Conservation (phyloP, 83 land plant genomes). For the Picea abies region DNA sequence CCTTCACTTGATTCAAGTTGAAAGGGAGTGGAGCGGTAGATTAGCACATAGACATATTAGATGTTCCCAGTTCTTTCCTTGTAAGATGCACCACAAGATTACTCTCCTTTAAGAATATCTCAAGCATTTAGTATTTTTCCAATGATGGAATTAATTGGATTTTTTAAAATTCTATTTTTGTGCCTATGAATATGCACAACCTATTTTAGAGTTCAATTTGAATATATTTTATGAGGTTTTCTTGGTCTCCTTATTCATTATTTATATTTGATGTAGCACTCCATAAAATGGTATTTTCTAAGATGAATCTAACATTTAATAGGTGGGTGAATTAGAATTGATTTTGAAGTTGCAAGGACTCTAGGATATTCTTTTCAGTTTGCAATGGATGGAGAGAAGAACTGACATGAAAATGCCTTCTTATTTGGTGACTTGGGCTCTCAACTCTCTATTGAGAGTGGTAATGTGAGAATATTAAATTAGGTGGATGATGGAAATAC, state of each 20-base stretch:
- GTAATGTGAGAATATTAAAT: background rate
- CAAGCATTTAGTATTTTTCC: background rate
- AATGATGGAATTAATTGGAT: background rate
- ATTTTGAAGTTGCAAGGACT: conserved; percentile 1
- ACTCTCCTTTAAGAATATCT: background rate
- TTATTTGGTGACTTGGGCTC: background rate
- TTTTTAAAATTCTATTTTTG: background rate
- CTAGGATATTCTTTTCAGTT: background rate
- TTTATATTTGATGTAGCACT: background rate
- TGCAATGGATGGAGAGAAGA: background rate
- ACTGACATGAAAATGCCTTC: background rate
- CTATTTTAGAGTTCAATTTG: background rate
- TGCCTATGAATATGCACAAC: background rate
- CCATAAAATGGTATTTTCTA: background rate
- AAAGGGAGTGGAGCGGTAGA: no score
- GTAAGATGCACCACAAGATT: background rate
- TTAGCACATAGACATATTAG: background rate
- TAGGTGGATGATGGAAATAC: background rate
- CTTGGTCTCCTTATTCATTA: background rate
- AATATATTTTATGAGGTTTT: background rate
- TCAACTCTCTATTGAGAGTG: background rate
- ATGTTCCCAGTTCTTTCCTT: background rate
- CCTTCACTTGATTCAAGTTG: no score
- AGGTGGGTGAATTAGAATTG: background rate
- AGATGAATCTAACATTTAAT: background rate